Evolutionary conservation across 768 basidiomycete species (phyloP).

Genomic region (Phanerochaete sordida): DNA sequence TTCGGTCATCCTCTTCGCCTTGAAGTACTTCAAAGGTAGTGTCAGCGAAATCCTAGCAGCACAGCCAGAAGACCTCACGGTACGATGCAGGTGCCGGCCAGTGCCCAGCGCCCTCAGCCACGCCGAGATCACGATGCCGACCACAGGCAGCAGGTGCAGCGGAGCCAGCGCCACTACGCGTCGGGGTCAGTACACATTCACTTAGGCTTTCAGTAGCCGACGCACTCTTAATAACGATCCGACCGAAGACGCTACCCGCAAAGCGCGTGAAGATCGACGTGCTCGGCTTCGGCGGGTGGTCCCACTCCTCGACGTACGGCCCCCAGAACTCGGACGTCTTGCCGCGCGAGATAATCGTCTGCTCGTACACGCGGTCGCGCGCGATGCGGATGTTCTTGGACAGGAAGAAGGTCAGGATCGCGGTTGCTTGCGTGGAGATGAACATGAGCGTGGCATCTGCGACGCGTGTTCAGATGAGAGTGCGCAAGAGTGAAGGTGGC

Average conservation of each 20-base stretch:
- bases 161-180: conserved; percentile 54
- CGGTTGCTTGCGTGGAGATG: conserved; percentile 68
- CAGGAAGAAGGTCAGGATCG: conserved; percentile 80
- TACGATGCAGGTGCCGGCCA: conserved; percentile 61
- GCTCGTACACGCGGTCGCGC: conserved; percentile 70
- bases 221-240: conserved; percentile 20
- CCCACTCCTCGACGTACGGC: conserved; percentile 81
- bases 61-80: conserved; percentile 38
- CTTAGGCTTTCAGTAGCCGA: neutral
- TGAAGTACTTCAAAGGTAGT: conserved; percentile 60
- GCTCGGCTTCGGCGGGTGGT: conserved; percentile 38
- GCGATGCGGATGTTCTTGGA: conserved; percentile 80
- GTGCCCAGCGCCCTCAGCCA: conserved; percentile 67
- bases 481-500: neutral
- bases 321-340: conserved; percentile 85
- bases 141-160: conserved; percentile 56
- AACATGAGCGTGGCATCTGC: conserved; percentile 75
- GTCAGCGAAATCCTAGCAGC: neutral
- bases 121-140: conserved; percentile 60
- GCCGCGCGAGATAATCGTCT: conserved; percentile 79
- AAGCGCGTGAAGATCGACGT: conserved; percentile 5
- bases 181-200: conserved; percentile 10
- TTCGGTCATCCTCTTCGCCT: conserved; percentile 76
- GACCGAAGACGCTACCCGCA: conserved; percentile 12
- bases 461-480: neutral